Base-by-base conservation (phyloP, 345 rosid species). In the Populus deltoides region DNA sequence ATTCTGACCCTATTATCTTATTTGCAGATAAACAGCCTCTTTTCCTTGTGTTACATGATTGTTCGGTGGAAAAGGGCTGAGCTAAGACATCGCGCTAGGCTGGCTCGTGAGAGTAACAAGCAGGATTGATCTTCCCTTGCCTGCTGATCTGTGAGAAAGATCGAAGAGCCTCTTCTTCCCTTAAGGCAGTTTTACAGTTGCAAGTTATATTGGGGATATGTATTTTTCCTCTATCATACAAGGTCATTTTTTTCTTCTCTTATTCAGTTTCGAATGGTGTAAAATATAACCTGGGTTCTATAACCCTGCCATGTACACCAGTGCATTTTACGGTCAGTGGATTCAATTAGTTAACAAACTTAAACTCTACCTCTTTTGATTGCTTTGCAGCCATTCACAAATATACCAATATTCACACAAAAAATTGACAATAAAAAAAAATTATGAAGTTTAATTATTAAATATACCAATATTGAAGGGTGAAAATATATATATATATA, bases 31-130 rank as follows among this genome's bases (percentile, higher is more conserved):
- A 96, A 93, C 84, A 90, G 95, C 6, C 95, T 97, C 25, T 90
- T 91, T 55, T 87, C 93, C 27, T 84, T 96, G 69, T 92, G 99
- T 84, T 82, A 86, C 85, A 76, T 92, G 74, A 94, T 96, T 7
- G 97, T 96, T 29, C 87, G 85, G 70, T 96, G 99, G 98, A 96
- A 96, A 86, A 92, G 77, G 84, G 98, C 99, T 6, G 99, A 94
- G 85, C 97, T 96, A 47, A 91, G 89, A 85, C 97, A 96, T 82
- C 94, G 92, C 1, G 94, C 98, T 66, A 90, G 95, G 82, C 81
- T 86, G 75, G 84, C 94, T 71, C 94, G 76, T n/a, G 65, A 24
- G 10, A 59, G 29, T 68, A 80, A 87, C 61, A 96, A 96, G 88
- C 79, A 90, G 84, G 98, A 96, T 25, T 96, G 87, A 88, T 73